Base-by-base conservation (phyloP, 768 basidiomycete genomes). In the Naganishia vaughanmartiniae region DNA sequence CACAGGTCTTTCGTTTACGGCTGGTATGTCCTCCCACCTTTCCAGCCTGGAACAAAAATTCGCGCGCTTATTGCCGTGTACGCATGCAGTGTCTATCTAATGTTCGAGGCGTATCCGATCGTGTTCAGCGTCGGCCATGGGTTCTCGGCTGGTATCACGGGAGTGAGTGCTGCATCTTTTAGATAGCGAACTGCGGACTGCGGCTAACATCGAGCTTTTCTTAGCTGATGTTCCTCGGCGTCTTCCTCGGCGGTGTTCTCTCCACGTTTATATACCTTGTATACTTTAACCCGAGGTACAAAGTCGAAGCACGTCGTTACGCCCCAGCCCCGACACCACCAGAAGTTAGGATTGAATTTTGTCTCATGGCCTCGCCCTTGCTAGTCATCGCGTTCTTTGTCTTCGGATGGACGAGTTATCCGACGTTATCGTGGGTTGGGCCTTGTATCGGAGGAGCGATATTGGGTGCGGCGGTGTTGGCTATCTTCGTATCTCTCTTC, bases 391-490 rank as follows among this genome's bases (percentile, higher is more conserved):
- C 79, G 65, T 79, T 83, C 79, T 81, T 83, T 74, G 82, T 67
- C 31, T 83, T 83, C 51, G 82, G 81, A 14, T 83, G 81, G 82
- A 82, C 82, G 24, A 78, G 78, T 54, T 82, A 80, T 70, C 69
- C 73, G n/a, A 75, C 72, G 14, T 73, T 82, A n/a, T 79, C 78
- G 63, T 82, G 81, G 81, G 77, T 79, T 28, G 75, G 72, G 15
- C 80, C 80, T 4, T 72, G 78, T 39, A 65, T 81, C 11, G 77
- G 77, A 42, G 79, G 75, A 28, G 73, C 63, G 11, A 58, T 82
- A 5, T 71, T 82, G 28, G 81, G 81, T 10, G 58, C 76, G 11
- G 78, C 74, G 0, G 73, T 78, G 21, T 70, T 80, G 39, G 76
- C 77, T 0, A 78, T 80, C 74, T 80, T 78, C 46, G 78, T 83